Evolutionary conservation across 495 filamentous ascomycete species (phyloP).

Genomic region (Venustampulla echinocandica): DNA sequence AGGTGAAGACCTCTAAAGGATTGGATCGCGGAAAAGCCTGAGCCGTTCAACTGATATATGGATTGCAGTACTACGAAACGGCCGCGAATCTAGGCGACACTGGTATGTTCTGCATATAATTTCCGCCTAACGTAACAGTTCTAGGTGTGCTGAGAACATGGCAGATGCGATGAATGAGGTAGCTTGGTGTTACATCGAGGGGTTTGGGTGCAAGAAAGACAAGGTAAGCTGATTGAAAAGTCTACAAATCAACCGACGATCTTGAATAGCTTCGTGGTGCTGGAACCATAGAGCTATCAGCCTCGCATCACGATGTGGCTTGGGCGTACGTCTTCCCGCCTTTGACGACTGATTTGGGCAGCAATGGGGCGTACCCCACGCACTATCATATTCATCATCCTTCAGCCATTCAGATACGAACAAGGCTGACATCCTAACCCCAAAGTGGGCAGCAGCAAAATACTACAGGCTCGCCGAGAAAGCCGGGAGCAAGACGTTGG

Average conservation of each 20-base stretch:
- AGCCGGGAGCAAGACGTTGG: constrained; percentile 79
- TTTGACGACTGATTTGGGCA: constrained; percentile 28
- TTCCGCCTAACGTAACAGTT: constrained; percentile 8
- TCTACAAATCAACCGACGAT: constrained; percentile 6
- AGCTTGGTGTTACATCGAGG: constrained; percentile 92
- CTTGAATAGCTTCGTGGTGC: constrained; percentile 22
- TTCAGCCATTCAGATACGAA: constrained; percentile 15
- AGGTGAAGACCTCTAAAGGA: constrained; percentile 25
- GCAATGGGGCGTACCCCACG: constrained; percentile 27
- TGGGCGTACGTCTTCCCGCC: constrained; percentile 13
- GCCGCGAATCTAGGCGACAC: constrained; percentile 93
- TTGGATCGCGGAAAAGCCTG: constrained; percentile 15
- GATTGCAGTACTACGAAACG: constrained; percentile 84
- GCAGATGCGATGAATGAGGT: constrained; percentile 94
- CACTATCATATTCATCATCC: background rate
- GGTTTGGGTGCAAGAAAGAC: constrained; percentile 92
- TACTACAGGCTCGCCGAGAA: constrained; percentile 91
- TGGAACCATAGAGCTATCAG: constrained; percentile 17
- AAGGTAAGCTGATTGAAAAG: constrained; percentile 59
- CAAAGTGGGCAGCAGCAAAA: constrained; percentile 51
- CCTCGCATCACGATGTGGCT: constrained; percentile 21
- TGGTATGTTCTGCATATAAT: constrained; percentile 32
- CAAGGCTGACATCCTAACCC: constrained; percentile 17
- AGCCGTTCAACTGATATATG: constrained; percentile 7
- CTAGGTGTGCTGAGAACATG: constrained; percentile 7